phyloP scores from a whole-genome alignment of 768 basidiomycete species.

The Naganishia vishniacii region DNA sequence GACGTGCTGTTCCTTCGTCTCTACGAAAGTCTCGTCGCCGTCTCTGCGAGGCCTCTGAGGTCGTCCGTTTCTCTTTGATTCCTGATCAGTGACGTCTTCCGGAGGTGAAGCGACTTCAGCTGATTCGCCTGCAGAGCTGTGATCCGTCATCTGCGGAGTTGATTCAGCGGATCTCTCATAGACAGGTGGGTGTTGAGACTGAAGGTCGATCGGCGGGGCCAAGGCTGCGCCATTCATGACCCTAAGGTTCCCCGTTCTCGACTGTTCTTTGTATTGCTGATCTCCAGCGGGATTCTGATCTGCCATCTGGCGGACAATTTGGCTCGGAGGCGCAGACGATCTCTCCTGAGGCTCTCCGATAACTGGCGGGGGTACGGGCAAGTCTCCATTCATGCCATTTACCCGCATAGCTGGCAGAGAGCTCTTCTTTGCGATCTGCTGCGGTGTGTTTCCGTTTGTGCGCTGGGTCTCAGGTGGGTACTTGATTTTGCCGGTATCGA shows the following conservation, averaged over 20 bases:
- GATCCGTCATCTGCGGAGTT: conserved; percentile 15
- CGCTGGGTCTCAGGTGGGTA: conserved; percentile 66
- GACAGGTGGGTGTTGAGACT: neutral
- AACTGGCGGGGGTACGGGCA: neutral
- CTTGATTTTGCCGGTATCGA: conserved; percentile 98
- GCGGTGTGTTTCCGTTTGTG: conserved; percentile 37
- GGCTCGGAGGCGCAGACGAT: conserved; percentile 16
- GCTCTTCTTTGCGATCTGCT: conserved; percentile 12
- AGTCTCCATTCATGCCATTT: neutral
- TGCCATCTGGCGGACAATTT: neutral
- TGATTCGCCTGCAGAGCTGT: conserved; percentile 22
- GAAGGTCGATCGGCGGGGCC: conserved; percentile 13
- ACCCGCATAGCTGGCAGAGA: conserved; percentile 25
- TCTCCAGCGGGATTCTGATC: neutral
- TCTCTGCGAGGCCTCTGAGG: conserved; percentile 48
- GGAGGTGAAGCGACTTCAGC: conserved; percentile 26
- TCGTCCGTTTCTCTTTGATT: conserved; percentile 51
- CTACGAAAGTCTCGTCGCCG: conserved; percentile 39
- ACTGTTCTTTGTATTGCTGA: neutral
- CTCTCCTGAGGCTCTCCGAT: neutral
- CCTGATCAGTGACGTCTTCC: conserved; percentile 20
- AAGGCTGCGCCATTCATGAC: neutral
- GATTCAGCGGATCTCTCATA: conserved; percentile 3
- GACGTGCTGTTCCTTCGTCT: conserved; percentile 35
- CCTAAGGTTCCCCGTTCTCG: neutral